phyloP scores from a whole-genome alignment of 768 basidiomycete genomes.

The Leccinum subgranulosum region DNA sequence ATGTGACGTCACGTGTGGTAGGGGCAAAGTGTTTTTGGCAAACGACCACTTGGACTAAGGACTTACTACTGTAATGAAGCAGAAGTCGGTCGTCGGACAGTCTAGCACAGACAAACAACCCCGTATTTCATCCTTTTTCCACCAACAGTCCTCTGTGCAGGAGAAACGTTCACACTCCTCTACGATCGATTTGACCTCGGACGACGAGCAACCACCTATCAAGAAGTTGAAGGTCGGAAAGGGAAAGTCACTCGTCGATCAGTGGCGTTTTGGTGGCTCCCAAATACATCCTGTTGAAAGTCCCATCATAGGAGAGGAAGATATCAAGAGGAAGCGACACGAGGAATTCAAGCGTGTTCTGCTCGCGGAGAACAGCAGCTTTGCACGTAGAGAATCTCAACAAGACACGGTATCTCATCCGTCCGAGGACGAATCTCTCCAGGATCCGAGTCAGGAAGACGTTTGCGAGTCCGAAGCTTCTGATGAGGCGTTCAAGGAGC shows the following conservation, averaged over 20 bases:
- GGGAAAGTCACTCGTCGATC: conserved; percentile 27
- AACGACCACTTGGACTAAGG: neutral
- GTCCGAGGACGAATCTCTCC: conserved; percentile 21
- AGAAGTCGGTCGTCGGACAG: conserved; percentile 2
- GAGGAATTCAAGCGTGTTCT: conserved; percentile 54
- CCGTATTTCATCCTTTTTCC: conserved; percentile 43
- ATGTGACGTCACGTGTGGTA: conserved; percentile 23
- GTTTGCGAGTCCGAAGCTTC: conserved; percentile 38
- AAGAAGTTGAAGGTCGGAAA: conserved; percentile 28
- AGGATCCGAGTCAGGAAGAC: conserved; percentile 28
- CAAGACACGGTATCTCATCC: conserved; percentile 13
- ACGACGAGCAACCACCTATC: conserved; percentile 26
- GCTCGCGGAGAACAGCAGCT: conserved; percentile 42
- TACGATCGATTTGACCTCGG: conserved; percentile 55
- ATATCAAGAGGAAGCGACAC: conserved; percentile 43
- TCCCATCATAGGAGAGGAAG: conserved; percentile 27
- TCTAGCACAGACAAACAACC: conserved; percentile 27
- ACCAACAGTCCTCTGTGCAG: conserved; percentile 12
- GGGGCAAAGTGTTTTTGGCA: neutral
- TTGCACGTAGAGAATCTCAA: conserved; percentile 22
- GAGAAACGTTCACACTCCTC: conserved; percentile 30
- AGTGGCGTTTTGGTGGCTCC: conserved; percentile 45
- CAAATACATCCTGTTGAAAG: neutral
- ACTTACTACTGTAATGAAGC: conserved; percentile 17
- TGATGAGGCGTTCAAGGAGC: conserved; percentile 44